Percentiles rank a stretch among this genome's conserved stretches.
Evolutionary conservation across 2,329 filamentous ascomycete genomes (phyloP).

Genomic region (Lojkania enalia): DNA sequence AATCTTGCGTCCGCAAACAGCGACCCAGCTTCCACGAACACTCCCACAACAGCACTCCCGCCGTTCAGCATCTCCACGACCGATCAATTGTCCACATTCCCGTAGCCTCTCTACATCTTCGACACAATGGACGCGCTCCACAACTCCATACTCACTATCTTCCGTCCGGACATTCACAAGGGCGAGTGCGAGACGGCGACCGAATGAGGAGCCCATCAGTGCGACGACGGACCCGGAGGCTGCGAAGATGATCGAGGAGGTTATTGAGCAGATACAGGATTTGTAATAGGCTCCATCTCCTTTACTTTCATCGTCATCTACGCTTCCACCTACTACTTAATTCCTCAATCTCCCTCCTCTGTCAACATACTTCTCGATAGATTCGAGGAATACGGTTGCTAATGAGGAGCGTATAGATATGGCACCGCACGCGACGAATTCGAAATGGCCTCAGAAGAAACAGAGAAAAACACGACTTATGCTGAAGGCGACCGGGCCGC

Average conservation of each 20-base stretch:
- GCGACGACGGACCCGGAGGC: slow-evolving; percentile 19
- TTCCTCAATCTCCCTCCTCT: background rate
- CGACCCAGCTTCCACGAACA: slow-evolving; percentile 25
- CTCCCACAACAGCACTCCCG: slow-evolving; percentile 20
- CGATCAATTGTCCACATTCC: slow-evolving; percentile 13
- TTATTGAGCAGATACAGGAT: slow-evolving; percentile 42
- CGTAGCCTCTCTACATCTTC: slow-evolving; percentile 30
- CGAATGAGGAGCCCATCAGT: slow-evolving; percentile 1
- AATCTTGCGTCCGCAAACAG: slow-evolving; percentile 27
- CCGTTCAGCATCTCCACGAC: slow-evolving; percentile 11
- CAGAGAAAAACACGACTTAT: slow-evolving; percentile 59
- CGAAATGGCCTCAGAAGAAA: slow-evolving; percentile 57
- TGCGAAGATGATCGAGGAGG: slow-evolving; percentile 29
- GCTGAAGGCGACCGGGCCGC: slow-evolving; percentile 58
- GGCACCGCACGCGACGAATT: slow-evolving; percentile 49
- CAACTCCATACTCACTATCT: slow-evolving; percentile 32
- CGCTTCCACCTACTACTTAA: slow-evolving; percentile 1
- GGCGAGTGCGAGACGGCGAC: background rate
- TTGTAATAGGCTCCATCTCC: slow-evolving; percentile 27
- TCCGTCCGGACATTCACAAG: slow-evolving; percentile 36
- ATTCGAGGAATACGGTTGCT: background rate
- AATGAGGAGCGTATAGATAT: slow-evolving; percentile 17
- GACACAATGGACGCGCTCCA: slow-evolving; percentile 40
- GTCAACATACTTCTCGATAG: background rate
- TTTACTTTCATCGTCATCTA: background rate